Evolutionary conservation across 2,329 filamentous ascomycete genomes (phyloP).

Genomic region (Periconia sp.): DNA sequence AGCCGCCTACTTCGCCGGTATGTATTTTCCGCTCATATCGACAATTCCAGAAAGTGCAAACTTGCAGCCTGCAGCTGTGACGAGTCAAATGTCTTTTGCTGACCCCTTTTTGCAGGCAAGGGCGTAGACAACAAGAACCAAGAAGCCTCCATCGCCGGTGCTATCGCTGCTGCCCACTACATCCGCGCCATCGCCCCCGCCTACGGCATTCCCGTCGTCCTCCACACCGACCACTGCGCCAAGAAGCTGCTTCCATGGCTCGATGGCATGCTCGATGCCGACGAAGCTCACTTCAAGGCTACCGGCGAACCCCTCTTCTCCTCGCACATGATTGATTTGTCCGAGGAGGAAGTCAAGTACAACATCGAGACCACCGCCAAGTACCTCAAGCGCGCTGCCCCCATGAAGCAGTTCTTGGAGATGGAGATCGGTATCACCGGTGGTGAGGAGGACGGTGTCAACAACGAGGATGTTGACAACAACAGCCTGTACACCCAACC

Average conservation of each 20-base stretch:
- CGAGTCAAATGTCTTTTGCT: slow-evolving; percentile 8
- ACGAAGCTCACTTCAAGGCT: slow-evolving; percentile 93
- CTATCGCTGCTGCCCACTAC: slow-evolving; percentile 84
- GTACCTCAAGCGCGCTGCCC: slow-evolving; percentile 91
- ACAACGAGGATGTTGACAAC: slow-evolving; percentile 98
- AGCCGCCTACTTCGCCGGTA: slow-evolving; percentile 73
- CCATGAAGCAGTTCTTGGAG: slow-evolving; percentile 98
- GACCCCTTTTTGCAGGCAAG: slow-evolving; percentile 46
- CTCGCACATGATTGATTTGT: slow-evolving; percentile 94
- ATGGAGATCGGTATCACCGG: slow-evolving; percentile 88
- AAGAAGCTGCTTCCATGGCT: slow-evolving; percentile 99
- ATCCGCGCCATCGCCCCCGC: slow-evolving; percentile 82
- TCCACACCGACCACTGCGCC: slow-evolving; percentile 99
- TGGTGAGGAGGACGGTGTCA: slow-evolving; percentile 96
- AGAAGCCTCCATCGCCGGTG: slow-evolving; percentile 83
- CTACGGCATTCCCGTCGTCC: slow-evolving; percentile 79
- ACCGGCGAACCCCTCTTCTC: slow-evolving; percentile 92
- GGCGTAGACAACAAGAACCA: slow-evolving; percentile 59
- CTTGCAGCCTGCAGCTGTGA: not conserved
- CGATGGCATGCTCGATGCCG: slow-evolving; percentile 74
- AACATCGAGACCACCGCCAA: slow-evolving; percentile 91
- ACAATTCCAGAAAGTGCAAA: not conserved
- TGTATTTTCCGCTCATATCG: slow-evolving; percentile 49
- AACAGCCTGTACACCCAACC: slow-evolving; percentile 96
- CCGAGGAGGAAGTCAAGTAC: slow-evolving; percentile 82